phyloP scores from a whole-genome alignment of 345 rosid species.

The Moringa oleifera region DNA sequence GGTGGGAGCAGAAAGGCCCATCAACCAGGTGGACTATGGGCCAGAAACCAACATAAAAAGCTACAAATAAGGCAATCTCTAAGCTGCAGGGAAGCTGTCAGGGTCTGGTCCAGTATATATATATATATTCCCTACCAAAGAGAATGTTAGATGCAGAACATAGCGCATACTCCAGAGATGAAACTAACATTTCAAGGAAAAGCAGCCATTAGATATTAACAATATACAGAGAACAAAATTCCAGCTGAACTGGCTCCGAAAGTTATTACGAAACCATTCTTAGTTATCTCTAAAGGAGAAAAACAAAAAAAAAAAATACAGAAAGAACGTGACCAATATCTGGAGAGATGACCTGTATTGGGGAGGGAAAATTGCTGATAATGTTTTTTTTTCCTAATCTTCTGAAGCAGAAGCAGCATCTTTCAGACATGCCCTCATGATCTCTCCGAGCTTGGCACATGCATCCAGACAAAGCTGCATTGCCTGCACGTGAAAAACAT shows the following conservation, averaged over 20 bases:
- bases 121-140: too few relatives aligned
- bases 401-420: conserved; percentile 51
- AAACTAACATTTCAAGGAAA: too few relatives aligned
- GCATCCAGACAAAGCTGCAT: conserved; percentile 94
- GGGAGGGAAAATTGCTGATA: too few relatives aligned
- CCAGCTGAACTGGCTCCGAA: background rate
- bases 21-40: too few relatives aligned
- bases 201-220: background rate
- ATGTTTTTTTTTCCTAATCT: conserved; percentile 23
- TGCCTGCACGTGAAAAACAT: conserved; percentile 41
- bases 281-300: background rate
- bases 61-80: too few relatives aligned
- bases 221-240: background rate
- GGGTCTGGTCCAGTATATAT: too few relatives aligned
- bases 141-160: too few relatives aligned
- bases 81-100: too few relatives aligned
- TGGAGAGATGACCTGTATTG: too few relatives aligned
- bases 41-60: too few relatives aligned
- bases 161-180: too few relatives aligned
- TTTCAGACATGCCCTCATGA: conserved; percentile 83
- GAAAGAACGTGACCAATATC: background rate
- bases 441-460: conserved; percentile 63
- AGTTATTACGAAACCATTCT: conserved; percentile 1
- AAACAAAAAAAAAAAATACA: background rate
- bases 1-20: too few relatives aligned